Evolutionary conservation across 2,329 filamentous ascomycete species (phyloP).

Genomic region (Dactylellina cionopaga): DNA sequence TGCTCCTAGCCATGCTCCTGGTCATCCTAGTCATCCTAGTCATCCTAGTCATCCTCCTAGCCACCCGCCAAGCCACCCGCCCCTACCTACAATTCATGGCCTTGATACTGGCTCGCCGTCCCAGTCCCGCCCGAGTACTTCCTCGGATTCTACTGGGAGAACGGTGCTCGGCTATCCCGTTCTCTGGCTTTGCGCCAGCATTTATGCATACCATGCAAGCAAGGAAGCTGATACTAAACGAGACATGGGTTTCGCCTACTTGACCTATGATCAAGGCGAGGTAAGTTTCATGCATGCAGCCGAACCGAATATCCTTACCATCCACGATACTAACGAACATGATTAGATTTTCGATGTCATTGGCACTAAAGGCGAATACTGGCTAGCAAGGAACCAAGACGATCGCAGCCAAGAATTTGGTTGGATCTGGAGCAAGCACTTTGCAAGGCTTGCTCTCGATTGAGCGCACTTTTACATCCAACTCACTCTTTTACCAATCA

Average conservation of each 20-base stretch:
- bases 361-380: slow-evolving; percentile 94
- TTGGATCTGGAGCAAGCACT: slow-evolving; percentile 99
- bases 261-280: slow-evolving; percentile 95
- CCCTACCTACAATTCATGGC: slow-evolving; percentile 30
- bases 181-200: slow-evolving; percentile 49
- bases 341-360: slow-evolving; percentile 71
- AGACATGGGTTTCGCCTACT: slow-evolving; percentile 93
- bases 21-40: too few relatives aligned
- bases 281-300: slow-evolving; percentile 61
- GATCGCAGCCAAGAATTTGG: slow-evolving; percentile 81
- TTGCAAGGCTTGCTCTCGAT: slow-evolving; percentile 70
- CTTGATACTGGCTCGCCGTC: slow-evolving; percentile 38
- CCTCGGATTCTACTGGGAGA: slow-evolving; percentile 34
- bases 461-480: slow-evolving; percentile 27
- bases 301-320: not conserved
- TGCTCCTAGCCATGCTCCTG: slow-evolving; percentile 9
- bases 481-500: slow-evolving; percentile 4
- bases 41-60: too few relatives aligned
- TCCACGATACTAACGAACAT: slow-evolving; percentile 13
- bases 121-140: slow-evolving; percentile 43
- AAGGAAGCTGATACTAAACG: slow-evolving; percentile 72
- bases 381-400: slow-evolving; percentile 97
- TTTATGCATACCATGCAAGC: slow-evolving; percentile 51
- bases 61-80: not conserved
- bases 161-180: slow-evolving; percentile 42